Conservation (phyloP, 768 basidiomycete species). For the Sarcodon sp. region DNA sequence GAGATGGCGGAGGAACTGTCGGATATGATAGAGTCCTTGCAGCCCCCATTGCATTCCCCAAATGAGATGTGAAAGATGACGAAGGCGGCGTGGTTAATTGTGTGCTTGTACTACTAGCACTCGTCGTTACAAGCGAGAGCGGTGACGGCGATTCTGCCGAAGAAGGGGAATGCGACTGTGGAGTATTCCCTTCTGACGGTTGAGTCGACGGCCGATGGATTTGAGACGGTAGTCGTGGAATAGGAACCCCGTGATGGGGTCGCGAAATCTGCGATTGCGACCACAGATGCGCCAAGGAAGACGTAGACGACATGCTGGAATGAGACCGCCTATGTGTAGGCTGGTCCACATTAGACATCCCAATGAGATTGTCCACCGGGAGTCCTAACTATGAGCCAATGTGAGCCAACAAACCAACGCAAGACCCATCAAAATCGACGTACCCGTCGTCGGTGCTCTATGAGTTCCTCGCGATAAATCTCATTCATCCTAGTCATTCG, state of each 20-base stretch:
- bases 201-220: slow-evolving; percentile 39
- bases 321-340: slow-evolving; percentile 48
- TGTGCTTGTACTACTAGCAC: slow-evolving; percentile 45
- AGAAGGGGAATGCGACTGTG: slow-evolving; percentile 50
- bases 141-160: slow-evolving; percentile 57
- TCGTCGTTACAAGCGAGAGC: slow-evolving; percentile 43
- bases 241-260: slow-evolving; percentile 49
- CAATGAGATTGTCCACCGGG: slow-evolving; percentile 69
- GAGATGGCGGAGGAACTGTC: slow-evolving; percentile 62
- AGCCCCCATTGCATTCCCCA: slow-evolving; percentile 20
- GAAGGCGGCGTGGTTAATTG: slow-evolving; percentile 67
- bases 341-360: slow-evolving; percentile 45
- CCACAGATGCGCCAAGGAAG: slow-evolving; percentile 26
- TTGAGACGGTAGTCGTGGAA: slow-evolving; percentile 59
- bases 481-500: slow-evolving; percentile 67
- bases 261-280: slow-evolving; percentile 13
- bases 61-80: slow-evolving; percentile 35
- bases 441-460: slow-evolving; percentile 65
- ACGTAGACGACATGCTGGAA: slow-evolving; percentile 31
- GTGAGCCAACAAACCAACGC: not conserved
- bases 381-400: slow-evolving; percentile 42
- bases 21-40: slow-evolving; percentile 54
- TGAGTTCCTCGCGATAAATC: slow-evolving; percentile 74
- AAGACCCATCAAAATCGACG: slow-evolving; percentile 17
- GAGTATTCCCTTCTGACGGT: slow-evolving; percentile 42